Evolutionary conservation across 1,284 basidiomycete species (phyloP).

Genomic region (Ustilago loliicola): DNA sequence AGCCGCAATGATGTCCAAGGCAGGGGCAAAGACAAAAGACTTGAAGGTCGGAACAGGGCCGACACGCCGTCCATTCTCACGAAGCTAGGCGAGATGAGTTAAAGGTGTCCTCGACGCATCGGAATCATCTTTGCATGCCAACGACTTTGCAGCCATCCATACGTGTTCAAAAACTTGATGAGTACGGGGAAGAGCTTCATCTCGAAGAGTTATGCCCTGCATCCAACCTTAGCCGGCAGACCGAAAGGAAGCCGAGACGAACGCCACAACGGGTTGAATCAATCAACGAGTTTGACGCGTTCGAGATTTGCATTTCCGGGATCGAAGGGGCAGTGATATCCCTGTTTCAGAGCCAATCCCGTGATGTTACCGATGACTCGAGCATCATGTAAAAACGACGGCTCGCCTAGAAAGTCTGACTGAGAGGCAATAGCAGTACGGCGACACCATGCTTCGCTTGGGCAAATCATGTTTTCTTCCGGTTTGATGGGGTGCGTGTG

Average conservation of each 20-base stretch:
- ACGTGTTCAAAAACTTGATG: too few relatives aligned
- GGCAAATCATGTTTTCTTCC: neutral
- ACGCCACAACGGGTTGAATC: neutral
- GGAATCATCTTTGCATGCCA: too few relatives aligned
- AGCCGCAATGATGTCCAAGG: neutral
- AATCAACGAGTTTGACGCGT: constrained; percentile 1
- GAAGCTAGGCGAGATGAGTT: neutral
- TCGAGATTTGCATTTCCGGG: constrained; percentile 8
- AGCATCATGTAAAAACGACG: neutral
- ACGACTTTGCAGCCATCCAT: too few relatives aligned
- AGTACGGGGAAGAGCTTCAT: too few relatives aligned
- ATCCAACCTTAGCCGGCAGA: neutral
- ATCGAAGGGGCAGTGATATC: neutral
- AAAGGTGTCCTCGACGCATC: too few relatives aligned
- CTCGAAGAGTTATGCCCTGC: neutral
- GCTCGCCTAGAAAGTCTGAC: neutral
- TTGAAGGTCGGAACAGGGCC: neutral
- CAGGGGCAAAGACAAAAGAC: neutral
- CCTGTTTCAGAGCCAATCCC: neutral
- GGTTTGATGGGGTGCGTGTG: neutral
- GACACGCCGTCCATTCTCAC: neutral
- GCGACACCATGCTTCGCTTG: constrained; percentile 6
- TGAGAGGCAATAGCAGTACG: neutral
- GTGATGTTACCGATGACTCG: constrained; percentile 1
- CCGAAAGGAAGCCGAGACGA: constrained; percentile 10